Base-by-base conservation (phyloP, 2,329 filamentous ascomycete genomes). In the Phyllachora maydis region DNA sequence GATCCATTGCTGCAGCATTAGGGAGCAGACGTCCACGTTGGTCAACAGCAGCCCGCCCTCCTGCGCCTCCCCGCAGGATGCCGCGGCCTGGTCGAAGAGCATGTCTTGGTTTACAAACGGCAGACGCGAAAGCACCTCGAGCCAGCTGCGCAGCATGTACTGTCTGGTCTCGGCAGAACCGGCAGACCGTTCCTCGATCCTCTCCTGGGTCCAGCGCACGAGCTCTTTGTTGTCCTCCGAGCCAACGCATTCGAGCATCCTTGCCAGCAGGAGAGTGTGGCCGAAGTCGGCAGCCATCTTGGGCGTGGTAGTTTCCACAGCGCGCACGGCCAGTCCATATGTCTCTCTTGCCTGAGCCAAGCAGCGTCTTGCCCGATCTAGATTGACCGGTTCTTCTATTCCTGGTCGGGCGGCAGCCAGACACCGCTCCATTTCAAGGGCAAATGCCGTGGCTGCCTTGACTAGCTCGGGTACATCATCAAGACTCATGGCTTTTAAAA, bases 1-100 rank as follows among this genome's bases (percentile, higher is more conserved):
- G 8, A 22, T 18, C 43, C 43, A 47, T 22, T 45, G 43, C 4
- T 32, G 28, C 5, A 43, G 14, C 4, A 45, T 23, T 18, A 47
- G 30, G 4, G 34, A 30, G 21, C 35, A 40, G 16, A 46, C 21
- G 14, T 41, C 36, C 7, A 23, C 21, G 13, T 27, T 22, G 11
- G 25, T 26, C 10, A 41, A 13, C 24, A 30, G n/a, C n/a, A n/a
- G n/a, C 21, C 12, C 25, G 19, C 22, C 25, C 16, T n/a, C 28
- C 28, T 10, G 35, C 28, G 19, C 30, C 22, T 14, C 23, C 22
- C 9, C 32, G 25, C 23, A 36, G 12, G n/a, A n/a, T 16, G 23
- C 20, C 17, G 26, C 16, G 13, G 24, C 21, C 8, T 28, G 16
- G 11, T 30, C 26, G 8, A 33, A 33, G 6, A 36, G 11, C 4